Evolutionary conservation across 306 rosid genomes (phyloP), one percentile per base, ranked within the genome.

Genomic region (Casuarina cunninghamiana): DNA sequence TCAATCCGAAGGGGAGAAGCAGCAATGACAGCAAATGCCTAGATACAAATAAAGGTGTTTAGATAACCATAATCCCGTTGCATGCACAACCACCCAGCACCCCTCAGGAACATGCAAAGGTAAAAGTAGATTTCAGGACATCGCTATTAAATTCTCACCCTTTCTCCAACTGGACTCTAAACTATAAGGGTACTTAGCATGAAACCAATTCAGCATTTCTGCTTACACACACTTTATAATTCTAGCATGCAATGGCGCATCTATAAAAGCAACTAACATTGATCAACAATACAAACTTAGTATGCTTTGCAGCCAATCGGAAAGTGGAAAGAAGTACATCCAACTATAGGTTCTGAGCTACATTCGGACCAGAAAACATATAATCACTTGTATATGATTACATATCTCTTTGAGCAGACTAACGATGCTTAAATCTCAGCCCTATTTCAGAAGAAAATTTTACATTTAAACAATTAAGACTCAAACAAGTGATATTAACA

Each of bases 1-100:
- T 96, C 98, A 80, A 96, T 91, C 80, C 72, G 88, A 79, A 96
- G 90, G 17, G 91, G 97, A 60, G 97, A 93, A 82, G 94, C 89
- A 71, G 99, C 94, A 79, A 96, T 96, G 83, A 96, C 98, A 75
- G 99, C 94, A 75, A 93, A 93, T 72, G 99, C 97, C 99, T 96
- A 88, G 82, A 75, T 54, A 74, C 48, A 50, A 75, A 87, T 8
- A 16, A 19, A 5, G 54, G 49, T 86, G 54, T 58, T 17, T 84
- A 68, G 75, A 70, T 65, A 68, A 55, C 49, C 66, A 74, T 58
- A 57, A 68, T 51, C 50, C 16, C 45, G 17, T 63, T 15, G 51
- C 51, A 67, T 41, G 35, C 43, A 49, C 55, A 57, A 57, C 9
- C 2, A 2, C 51, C 15, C 51, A 48, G 2, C 51, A 26, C 15